Percentiles rank a stretch among this genome's conserved stretches.
Conservation (phyloP, 1,284 basidiomycete genomes). For the Ceratorhiza oryzae-sativae region DNA sequence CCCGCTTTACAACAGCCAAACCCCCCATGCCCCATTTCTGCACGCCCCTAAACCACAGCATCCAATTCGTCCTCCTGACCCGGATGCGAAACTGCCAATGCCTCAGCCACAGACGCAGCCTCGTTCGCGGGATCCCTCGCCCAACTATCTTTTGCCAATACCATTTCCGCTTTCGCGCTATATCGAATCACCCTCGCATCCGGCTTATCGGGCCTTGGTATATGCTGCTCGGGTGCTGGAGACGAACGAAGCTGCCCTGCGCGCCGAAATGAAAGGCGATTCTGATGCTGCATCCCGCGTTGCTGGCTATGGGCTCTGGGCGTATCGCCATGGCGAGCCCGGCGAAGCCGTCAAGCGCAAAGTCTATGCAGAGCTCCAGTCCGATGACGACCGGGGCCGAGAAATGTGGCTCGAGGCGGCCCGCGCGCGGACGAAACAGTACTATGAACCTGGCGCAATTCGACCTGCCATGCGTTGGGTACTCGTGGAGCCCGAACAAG, state of each 20-base stretch:
- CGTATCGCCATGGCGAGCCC: constrained; percentile 21
- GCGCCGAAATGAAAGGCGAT: constrained; percentile 25
- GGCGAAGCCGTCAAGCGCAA: constrained; percentile 29
- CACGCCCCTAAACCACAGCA: constrained; percentile 34
- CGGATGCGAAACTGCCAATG: constrained; percentile 20
- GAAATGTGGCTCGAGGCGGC: constrained; percentile 38
- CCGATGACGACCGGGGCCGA: constrained; percentile 28
- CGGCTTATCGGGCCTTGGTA: constrained; percentile 16
- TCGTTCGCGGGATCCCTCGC: constrained; percentile 2
- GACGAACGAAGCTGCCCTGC: constrained; percentile 4
- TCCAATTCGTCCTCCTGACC: constrained; percentile 29
- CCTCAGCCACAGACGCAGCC: constrained; percentile 8
- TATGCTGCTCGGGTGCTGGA: constrained; percentile 9
- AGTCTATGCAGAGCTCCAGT: constrained; percentile 29
- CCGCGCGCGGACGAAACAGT: constrained; percentile 27
- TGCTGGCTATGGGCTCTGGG: constrained; percentile 26
- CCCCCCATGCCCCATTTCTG: constrained; percentile 14
- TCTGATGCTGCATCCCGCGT: constrained; percentile 9
- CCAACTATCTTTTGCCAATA: constrained; percentile 18
- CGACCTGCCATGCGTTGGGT: constrained; percentile 40
- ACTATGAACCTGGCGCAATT: constrained; percentile 36
- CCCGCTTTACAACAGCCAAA: constrained; percentile 3
- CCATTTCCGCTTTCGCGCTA: constrained; percentile 26
- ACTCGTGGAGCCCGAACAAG: constrained; percentile 36
- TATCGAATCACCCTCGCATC: constrained; percentile 19